Percentiles rank a stretch among this genome's conserved stretches.
phyloP scores from a whole-genome alignment of 805 yeast species.

The Saccharomyces paradoxus region DNA sequence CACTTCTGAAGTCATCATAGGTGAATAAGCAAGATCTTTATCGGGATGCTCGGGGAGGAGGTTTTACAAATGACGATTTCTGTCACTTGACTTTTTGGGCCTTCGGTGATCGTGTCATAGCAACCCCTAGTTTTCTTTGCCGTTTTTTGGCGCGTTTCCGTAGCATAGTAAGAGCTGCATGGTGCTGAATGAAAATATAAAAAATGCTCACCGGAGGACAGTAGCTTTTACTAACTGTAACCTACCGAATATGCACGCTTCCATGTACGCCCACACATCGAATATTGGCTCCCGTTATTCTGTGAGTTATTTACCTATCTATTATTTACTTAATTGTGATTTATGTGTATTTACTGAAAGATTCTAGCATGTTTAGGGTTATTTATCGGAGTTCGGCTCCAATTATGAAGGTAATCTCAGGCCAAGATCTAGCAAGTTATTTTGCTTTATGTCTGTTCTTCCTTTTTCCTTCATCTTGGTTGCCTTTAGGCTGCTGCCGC shows the following conservation, averaged over 20 bases:
- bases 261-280: not conserved
- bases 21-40: not conserved
- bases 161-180: not conserved
- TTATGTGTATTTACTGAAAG: not conserved
- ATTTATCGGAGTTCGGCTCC: not conserved
- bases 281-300: not conserved
- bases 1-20: not conserved
- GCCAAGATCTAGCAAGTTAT: not conserved
- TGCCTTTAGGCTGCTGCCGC: conserved; percentile 1
- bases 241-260: not conserved
- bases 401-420: not conserved
- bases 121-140: not conserved
- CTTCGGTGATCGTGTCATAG: not conserved
- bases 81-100: not conserved
- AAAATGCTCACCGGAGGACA: not conserved
- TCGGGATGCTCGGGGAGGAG: not conserved
- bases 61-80: not conserved
- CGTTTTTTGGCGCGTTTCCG: not conserved
- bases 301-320: not conserved
- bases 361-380: not conserved
- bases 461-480: not conserved
- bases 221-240: not conserved
- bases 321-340: not conserved
- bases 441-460: not conserved
- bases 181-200: too few species aligned